Base-by-base conservation (phyloP, 768 basidiomycete genomes). In the Phlebiopsis gigantea region DNA sequence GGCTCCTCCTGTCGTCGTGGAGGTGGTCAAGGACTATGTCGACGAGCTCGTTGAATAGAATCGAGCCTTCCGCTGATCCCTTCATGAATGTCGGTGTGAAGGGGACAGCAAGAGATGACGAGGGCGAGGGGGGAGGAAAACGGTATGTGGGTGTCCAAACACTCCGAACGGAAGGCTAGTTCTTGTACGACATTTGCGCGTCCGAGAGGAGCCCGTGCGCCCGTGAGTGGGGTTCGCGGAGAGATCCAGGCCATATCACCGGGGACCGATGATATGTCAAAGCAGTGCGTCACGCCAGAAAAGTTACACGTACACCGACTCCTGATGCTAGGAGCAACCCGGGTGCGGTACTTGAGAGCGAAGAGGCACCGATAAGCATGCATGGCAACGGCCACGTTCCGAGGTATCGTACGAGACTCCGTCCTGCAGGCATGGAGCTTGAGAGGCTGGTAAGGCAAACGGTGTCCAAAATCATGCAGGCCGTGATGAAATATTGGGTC, bases 11-110 rank as follows among this genome's bases (percentile, higher is more conserved):
- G 44, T 67, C 63, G 31, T 53, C 49, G 44, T 67, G 61, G 22
- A 67, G 58, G 46, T 60, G 48, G 64, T 67, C 66, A 34, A 67
- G 58, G 22, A 67, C 57, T 9, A 34, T 46, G 42, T 66, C 65
- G 28, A 58, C 54, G 61, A 66, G 62, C 57, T 66, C 65, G 34
- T 65, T 51, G 39, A 22, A 51, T 30, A 51, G 34, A 12, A n/a
- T 21, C n/a, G 34, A 17, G 39, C n/a, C 34, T 5, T 41, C 15
- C 7, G 21, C 2, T 14, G 30, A 31, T 15, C 19, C 31, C 5
- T 21, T 5, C 34, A 39, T 41, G 44, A 45, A 17, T 45, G 44
- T 17, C 34, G 17, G 12, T 10, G 44, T 45, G 14, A 39, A 9
- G 21, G 30, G 7, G 19, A 21, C 30, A 21, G 34, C 4, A 21